Conservation (phyloP, 2,329 filamentous ascomycete species). For the Scytalidium sp. region DNA sequence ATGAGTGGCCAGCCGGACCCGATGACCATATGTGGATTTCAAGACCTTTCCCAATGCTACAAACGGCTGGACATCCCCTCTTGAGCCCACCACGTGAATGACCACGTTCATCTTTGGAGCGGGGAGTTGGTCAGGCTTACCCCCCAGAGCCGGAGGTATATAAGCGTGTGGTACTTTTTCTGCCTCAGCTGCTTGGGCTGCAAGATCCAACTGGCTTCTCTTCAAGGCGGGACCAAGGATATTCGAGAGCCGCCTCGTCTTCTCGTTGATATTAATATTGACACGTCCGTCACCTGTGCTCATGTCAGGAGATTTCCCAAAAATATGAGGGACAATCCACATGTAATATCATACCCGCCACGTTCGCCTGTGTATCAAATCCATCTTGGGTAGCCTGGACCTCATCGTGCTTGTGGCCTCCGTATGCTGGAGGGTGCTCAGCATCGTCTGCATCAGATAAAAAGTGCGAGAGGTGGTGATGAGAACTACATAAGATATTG, state of each 20-base stretch:
- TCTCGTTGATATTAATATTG: slow-evolving; percentile 76
- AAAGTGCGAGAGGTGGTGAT: slow-evolving; percentile 17
- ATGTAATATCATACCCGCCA: slow-evolving; percentile 44
- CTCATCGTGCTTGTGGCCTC: slow-evolving; percentile 48
- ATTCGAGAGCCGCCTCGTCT: slow-evolving; percentile 61
- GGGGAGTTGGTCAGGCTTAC: slow-evolving; percentile 55
- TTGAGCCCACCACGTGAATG: slow-evolving; percentile 71
- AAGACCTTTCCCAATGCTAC: slow-evolving; percentile 65
- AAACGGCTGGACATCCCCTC: slow-evolving; percentile 76
- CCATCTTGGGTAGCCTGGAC: slow-evolving; percentile 60
- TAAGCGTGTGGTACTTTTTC: slow-evolving; percentile 62
- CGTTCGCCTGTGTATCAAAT: slow-evolving; percentile 57
- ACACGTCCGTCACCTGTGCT: slow-evolving; percentile 68
- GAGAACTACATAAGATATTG: neutral
- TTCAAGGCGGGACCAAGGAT: slow-evolving; percentile 64
- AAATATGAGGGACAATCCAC: neutral
- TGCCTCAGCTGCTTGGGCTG: slow-evolving; percentile 41
- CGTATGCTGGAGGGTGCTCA: slow-evolving; percentile 53
- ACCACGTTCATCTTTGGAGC: slow-evolving; percentile 65
- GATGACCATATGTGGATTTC: slow-evolving; percentile 63
- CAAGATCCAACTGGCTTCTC: slow-evolving; percentile 43
- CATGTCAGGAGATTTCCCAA: neutral
- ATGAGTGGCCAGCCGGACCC: slow-evolving; percentile 73
- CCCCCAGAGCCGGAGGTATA: slow-evolving; percentile 70
- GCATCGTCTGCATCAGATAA: slow-evolving; percentile 7